A percentile compares a stretch with the other conserved stretches of the same genome.
Evolutionary conservation across 345 rosid genomes (phyloP).

Genomic region (Balakata baccata): DNA sequence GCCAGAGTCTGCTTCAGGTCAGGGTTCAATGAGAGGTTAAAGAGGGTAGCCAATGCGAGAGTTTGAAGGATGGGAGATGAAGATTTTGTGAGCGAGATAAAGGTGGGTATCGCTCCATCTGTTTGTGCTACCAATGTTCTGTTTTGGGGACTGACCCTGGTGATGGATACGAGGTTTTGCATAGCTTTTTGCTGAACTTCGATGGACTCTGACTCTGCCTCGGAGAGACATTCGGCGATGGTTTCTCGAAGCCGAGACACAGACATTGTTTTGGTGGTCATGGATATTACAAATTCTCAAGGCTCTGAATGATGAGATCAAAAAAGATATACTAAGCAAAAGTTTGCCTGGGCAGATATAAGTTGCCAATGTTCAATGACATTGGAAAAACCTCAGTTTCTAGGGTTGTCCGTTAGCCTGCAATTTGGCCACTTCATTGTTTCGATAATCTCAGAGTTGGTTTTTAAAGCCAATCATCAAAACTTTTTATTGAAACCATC

Average conservation of each 20-base stretch:
- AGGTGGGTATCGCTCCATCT: slow-evolving; percentile 35
- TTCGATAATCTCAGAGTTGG: neutral
- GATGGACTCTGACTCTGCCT: slow-evolving; percentile 30
- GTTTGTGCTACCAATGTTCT: slow-evolving; percentile 42
- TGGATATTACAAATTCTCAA: neutral
- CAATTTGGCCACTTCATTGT: neutral
- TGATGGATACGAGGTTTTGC: slow-evolving; percentile 41
- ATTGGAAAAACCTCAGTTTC: slow-evolving; percentile 15
- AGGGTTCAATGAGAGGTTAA: slow-evolving; percentile 60
- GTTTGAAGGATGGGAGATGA: slow-evolving; percentile 27
- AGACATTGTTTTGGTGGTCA: slow-evolving; percentile 19
- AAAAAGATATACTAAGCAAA: neutral
- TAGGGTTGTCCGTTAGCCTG: neutral
- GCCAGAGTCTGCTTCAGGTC: slow-evolving; percentile 48
- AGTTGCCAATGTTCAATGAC: neutral
- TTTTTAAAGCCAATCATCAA: too few relatives aligned
- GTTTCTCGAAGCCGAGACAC: slow-evolving; percentile 31
- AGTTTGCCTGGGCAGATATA: neutral
- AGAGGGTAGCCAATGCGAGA: slow-evolving; percentile 46
- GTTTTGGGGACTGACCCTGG: slow-evolving; percentile 45
- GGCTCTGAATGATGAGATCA: neutral
- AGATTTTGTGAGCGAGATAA: slow-evolving; percentile 38
- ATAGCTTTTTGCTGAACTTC: slow-evolving; percentile 45
- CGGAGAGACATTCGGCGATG: slow-evolving; percentile 29
- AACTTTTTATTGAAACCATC: too few relatives aligned